Evolutionary conservation across 192 early-diverging fungal species (phyloP), one percentile per base, ranked within the genome.

Genomic region (Mycoemilia scoparia): DNA sequence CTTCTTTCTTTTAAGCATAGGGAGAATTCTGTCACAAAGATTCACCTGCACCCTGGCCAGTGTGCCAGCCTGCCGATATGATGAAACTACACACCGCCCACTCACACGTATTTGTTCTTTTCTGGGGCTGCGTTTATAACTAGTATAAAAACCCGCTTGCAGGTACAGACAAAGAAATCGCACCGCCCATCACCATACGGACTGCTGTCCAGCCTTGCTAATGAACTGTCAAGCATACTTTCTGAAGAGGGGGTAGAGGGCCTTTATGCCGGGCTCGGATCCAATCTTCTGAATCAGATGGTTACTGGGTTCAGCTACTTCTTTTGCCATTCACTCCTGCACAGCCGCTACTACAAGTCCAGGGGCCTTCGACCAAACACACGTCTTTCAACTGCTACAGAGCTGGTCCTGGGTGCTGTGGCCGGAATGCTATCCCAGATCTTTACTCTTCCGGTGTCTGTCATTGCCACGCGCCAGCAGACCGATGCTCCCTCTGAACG

Each of bases 391-490:
- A 93, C 87, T 7, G 58, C 64, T 2, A 68, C 79, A 32, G 95
- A 98, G 58, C 68, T 98, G 23, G 28, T 79, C 7, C 60, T 96
- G 27, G 91, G 95, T 2, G 91, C 87, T 2, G 41, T 79, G 4
- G 87, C 95, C 2, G 95, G 89, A 20, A 83, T 84, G 21, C 37
- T 87, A 25, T 77, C 80, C 37, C 86, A 88, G 46, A 42, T 90
- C 25, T 72, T 86, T 22, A 96, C 91, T 1, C 71, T 88, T 46
- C 95, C 95, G 7, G 79, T 96, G 17, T 75, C 85, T 5, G 95
- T 98, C 0, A 67, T 95, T 20, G 88, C 88, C 5, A 98, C 95
- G 5, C 69, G 87, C 21, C 92, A 93, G 48, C 92, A 96, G 54
- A 93, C 92, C 0, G 57, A 75, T 5, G 55, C 71, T 21, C 17